Evolutionary conservation across 2,329 filamentous ascomycete genomes (phyloP), one percentile per base, ranked within the genome.

Genomic region (Lojkania enalia): DNA sequence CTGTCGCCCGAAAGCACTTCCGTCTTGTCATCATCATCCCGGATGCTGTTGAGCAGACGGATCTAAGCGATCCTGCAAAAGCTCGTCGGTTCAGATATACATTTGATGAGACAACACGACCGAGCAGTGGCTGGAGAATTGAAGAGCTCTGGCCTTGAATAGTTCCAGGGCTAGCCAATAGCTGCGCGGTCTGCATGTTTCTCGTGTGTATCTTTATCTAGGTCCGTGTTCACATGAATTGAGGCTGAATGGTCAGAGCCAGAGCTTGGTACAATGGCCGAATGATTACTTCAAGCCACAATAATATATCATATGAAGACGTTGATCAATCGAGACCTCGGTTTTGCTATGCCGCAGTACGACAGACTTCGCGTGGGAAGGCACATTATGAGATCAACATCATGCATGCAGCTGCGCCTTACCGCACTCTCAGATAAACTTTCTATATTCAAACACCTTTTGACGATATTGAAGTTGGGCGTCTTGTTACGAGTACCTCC

Each of bases 1-100:
- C 74, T 23, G 70, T 86, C 43, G 88, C 89, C 30, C 77, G 90
- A 55, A 73, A 73, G 53, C 88, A 95, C 66, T 96, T 95, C 64
- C 77, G 92, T 41, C 88, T 96, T 0, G 88, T 96, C 3, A 84
- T 94, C 63, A 94, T 99, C 65, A 83, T 85, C 37, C 85, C 95
- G 0, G 81, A 87, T 6, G 83, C 87, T 65, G 84, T 95, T 15
- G 90, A 95, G 65, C 77, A 79, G 58, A 75, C 87, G 13, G 87
- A 94, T 64, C 69, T 95, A 41, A 83, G 80, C 44, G 80, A 89
- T 61, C 81, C 85, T 1, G 77, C 78, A 35, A 80, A 80, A 49
- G 76, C 77, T 11, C 75, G 78, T 52, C 77, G 90, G 58, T 87
- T 83, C 76, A 73, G 81, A 48, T 92, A 90, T 71, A 83, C 77